Base-by-base conservation (phyloP, 2,329 filamentous ascomycete genomes). In the Calonectria pteridis region DNA sequence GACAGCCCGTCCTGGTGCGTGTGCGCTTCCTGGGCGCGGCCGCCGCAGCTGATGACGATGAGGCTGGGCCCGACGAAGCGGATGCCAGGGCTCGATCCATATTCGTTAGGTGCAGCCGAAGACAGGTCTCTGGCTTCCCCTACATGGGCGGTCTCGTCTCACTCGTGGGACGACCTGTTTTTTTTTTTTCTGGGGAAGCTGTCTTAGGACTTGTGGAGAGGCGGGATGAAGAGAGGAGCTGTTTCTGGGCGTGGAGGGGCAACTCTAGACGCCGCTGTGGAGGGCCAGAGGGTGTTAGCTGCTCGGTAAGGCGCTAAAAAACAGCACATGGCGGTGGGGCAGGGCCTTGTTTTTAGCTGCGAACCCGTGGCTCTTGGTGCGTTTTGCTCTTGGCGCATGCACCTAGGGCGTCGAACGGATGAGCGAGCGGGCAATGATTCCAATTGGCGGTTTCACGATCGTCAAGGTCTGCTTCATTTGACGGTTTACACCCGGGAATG, bases 1-100 rank as follows among this genome's bases (percentile, higher is more conserved):
- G 81, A 49, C 84, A 85, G 1, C 84, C 83, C 6, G 82, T 84
- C 29, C 83, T 78, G 18, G 83, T 84, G 20, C 83, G 79, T 53
- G 80, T 83, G 16, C 82, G 80, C 76, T 83, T 84, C 26, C 50
- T 69, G 18, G 77, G 69, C 10, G 40, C 63, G 35, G 67, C 63
- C 53, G 68, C 55, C 23, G 51, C 14, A n/a, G 49, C 33, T 46
- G 43, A n/a, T 13, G 59, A 50, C 31, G 65, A 26, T 20, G 69
- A 23, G n/a, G 73, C 40, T 37, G 67, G 28, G 26, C 43, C 35
- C 46, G 55, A 64, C 37, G 59, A 14, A 33, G 40, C 37, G 59
- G 59, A 43, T 16, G 37, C 62, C 55, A 69, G 73, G 58, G 23
- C 26, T n/a, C 18, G 62, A 16, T 78, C 72, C 78, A 79, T 79